phyloP scores from a whole-genome alignment of 2,329 filamentous ascomycete species.

The Paraconiothyrium brasiliense region DNA sequence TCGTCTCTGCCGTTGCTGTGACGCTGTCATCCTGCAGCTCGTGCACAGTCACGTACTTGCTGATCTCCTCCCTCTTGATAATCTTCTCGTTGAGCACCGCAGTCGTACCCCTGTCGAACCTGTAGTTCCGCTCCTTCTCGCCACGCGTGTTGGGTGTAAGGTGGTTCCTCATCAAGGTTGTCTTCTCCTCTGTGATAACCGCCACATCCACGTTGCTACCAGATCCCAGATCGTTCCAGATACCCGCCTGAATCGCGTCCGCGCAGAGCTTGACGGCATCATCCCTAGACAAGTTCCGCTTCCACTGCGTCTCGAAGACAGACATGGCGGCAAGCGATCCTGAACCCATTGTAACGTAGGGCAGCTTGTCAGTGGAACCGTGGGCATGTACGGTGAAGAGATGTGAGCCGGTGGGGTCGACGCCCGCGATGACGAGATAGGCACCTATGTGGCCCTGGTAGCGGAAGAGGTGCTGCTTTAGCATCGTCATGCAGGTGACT shows the following conservation, averaged over 20 bases:
- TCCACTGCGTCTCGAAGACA: constrained; percentile 97
- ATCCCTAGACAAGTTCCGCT: constrained; percentile 76
- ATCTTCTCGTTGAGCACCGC: constrained; percentile 96
- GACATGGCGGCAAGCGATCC: constrained; percentile 97
- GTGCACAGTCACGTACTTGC: constrained; percentile 91
- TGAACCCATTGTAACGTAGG: constrained; percentile 98
- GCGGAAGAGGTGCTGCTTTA: constrained; percentile 99
- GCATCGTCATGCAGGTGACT: constrained; percentile 98
- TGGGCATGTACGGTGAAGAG: constrained; percentile 99
- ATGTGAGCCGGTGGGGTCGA: constrained; percentile 93
- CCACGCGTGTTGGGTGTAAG: constrained; percentile 91
- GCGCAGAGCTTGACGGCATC: constrained; percentile 84
- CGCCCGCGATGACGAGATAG: constrained; percentile 95
- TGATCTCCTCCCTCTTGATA: constrained; percentile 91
- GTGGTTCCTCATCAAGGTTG: constrained; percentile 90
- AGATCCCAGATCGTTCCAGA: constrained; percentile 97
- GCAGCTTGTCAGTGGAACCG: constrained; percentile 97
- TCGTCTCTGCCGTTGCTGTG: constrained; percentile 66
- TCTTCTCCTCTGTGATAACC: constrained; percentile 95
- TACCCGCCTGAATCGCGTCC: constrained; percentile 93
- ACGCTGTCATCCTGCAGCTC: constrained; percentile 78
- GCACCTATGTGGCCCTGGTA: constrained; percentile 98
- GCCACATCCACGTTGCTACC: constrained; percentile 98
- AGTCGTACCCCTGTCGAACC: constrained; percentile 90
- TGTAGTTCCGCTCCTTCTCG: constrained; percentile 92